Evolutionary conservation across 129 eudicot species (phyloP).

Genomic region (Artemisia argyi): DNA sequence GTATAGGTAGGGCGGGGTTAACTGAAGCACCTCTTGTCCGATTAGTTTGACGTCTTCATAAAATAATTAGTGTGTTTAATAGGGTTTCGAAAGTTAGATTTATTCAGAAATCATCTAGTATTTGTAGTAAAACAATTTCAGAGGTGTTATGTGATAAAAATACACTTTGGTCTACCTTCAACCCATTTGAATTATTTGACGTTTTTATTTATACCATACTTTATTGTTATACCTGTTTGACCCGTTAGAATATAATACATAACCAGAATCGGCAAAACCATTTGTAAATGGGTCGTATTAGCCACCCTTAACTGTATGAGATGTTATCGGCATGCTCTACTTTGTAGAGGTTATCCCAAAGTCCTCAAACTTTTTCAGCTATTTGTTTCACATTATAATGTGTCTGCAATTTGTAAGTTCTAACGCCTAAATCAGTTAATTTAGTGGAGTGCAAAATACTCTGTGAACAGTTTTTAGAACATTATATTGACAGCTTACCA

Average conservation of each 20-base stretch:
- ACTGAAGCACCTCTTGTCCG: neutral
- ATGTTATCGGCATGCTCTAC: constrained; percentile 14
- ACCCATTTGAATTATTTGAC: neutral
- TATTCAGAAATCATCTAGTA: neutral
- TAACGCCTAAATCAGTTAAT: neutral
- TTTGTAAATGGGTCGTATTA: neutral
- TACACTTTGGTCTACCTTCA: neutral
- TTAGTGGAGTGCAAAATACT: constrained; percentile 12
- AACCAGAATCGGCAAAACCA: neutral
- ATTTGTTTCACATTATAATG: neutral
- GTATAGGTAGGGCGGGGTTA: neutral
- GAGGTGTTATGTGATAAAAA: constrained; percentile 2
- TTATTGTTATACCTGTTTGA: neutral
- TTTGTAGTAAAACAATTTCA: neutral
- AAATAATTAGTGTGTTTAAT: neutral
- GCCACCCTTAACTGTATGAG: neutral
- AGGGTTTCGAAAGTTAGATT: neutral
- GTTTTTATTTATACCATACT: neutral
- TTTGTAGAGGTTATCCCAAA: constrained; percentile 6
- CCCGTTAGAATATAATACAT: neutral
- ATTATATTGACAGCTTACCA: constrained; percentile 14
- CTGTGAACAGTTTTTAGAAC: neutral
- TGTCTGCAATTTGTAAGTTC: constrained; percentile 2
- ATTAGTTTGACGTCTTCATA: neutral
- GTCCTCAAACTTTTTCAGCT: neutral